phyloP scores from a whole-genome alignment of 2,329 filamentous ascomycete species.

The Paraconiothyrium brasiliense region DNA sequence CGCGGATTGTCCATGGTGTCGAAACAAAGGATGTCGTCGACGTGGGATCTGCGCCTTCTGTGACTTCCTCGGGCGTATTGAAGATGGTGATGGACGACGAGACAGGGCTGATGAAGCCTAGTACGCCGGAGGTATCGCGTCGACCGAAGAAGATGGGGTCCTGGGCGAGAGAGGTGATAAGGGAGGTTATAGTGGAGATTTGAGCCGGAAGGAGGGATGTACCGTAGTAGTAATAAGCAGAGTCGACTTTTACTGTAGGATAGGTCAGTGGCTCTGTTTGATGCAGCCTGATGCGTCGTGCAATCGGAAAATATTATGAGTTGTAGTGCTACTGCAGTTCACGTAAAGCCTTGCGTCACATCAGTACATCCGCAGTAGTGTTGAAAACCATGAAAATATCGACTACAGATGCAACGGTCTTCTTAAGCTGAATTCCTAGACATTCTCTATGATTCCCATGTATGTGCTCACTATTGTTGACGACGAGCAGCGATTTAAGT shows the following conservation, averaged over 20 bases:
- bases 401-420: no score
- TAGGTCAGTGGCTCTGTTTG: constrained; percentile 18
- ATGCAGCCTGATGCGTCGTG: no score
- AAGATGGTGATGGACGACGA: constrained; percentile 22
- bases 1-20: constrained; percentile 6
- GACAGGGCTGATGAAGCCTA: constrained; percentile 13
- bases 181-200: background rate
- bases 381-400: no score
- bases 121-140: constrained; percentile 4
- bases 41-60: constrained; percentile 11
- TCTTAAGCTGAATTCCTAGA: no score
- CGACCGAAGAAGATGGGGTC: constrained; percentile 14
- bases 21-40: constrained; percentile 5
- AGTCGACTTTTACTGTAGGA: background rate
- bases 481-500: no score
- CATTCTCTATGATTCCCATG: no score
- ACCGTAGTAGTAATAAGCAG: constrained; percentile 29
- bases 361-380: no score
- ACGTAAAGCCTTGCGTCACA: no score
- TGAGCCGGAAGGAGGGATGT: constrained; percentile 27
- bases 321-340: no score
- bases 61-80: constrained; percentile 20
- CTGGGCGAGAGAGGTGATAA: background rate
- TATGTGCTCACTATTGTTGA: no score
- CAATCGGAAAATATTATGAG: no score